Percentiles rank a stretch among this genome's conserved stretches.
Conservation (phyloP, 108 stramenopile genomes). For the Nitzschia putrida region DNA sequence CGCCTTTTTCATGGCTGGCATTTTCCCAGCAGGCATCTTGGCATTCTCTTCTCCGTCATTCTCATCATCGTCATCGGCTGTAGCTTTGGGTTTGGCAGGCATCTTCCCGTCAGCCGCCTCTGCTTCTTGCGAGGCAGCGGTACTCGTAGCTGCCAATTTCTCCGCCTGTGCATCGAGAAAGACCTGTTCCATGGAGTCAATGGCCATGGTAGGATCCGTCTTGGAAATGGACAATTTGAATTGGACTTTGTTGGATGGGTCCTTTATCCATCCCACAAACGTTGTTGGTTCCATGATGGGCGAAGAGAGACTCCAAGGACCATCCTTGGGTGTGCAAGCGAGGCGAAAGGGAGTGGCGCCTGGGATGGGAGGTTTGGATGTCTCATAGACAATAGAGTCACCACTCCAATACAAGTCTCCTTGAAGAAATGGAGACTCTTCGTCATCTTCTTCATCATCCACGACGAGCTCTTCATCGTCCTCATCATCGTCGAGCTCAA, state of each 20-base stretch:
- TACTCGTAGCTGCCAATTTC: background rate
- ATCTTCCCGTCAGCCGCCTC: background rate
- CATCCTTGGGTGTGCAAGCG: background rate
- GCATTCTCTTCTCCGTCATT: constrained; percentile 11
- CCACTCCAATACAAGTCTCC: constrained; percentile 25
- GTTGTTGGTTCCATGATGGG: constrained; percentile 1
- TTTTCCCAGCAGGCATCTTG: background rate
- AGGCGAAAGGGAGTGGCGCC: constrained; percentile 1
- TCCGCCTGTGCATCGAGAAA: constrained; percentile 27
- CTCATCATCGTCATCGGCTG: constrained; percentile 18
- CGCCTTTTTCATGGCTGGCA: background rate
- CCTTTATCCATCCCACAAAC: constrained; percentile 29
- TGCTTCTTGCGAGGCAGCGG: background rate
- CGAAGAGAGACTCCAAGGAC: constrained; percentile 6
- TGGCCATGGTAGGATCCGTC: constrained; percentile 8
- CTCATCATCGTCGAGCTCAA: constrained; percentile 20
- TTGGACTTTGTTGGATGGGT: constrained; percentile 11
- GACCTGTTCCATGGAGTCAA: constrained; percentile 20
- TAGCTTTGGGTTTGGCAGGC: background rate
- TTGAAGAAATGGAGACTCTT: constrained; percentile 20
- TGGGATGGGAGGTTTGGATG: background rate
- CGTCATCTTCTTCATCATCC: constrained; percentile 15
- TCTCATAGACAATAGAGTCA: constrained; percentile 8
- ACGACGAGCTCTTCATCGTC: constrained; percentile 10
- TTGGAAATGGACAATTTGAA: constrained; percentile 23